Evolutionary conservation across 2,329 filamentous ascomycete species (phyloP), one percentile per base, ranked within the genome.

Genomic region (Byssochlamys sp.): DNA sequence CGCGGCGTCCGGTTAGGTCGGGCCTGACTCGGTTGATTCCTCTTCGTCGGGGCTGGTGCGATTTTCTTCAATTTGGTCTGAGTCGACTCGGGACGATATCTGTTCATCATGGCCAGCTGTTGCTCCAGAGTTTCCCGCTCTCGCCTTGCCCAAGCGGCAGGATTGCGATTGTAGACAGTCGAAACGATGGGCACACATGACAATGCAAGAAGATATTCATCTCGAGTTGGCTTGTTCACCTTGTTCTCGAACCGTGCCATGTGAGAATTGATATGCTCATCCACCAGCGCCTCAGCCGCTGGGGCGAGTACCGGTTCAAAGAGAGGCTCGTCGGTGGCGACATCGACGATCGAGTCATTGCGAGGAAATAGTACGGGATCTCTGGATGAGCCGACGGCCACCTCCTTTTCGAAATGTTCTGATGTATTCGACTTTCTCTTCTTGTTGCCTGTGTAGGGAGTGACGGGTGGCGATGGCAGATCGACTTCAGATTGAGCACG

Each of bases 381-480:
- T 59, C 69, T 65, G 3, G 69, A 65, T 19, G 66, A 61, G 59
- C 60, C 64, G 53, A 64, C 57, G 24, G 59, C 54, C 14, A 55
- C 57, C 60, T 73, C 70, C 25, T 61, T 62, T 57, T 70, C 70
- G 49, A 69, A 64, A 25, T 69, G 69, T 29, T 75, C 72, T 49
- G 67, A 64, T 48, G 59, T 63, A 55, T 67, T 66, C 11, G 69
- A 67, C 55, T 65, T 69, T 57, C 66, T 64, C 59, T 74, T 75
- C 62, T 76, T 77, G 60, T 69, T 70, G 50, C 68, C 71, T 33
- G 71, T 69, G 59, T 74, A 75, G 12, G 75, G 75, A 51, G 75
- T 77, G 48, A 77, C 73, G 39, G 75, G 75, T 64, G 75, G 75
- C 61, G 75, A 78, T 35, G 73, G 75, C 55, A 77, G 62, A 62